Evolutionary conservation across 306 rosid species (phyloP), one percentile per base, ranked within the genome.

Genomic region (Parietaria judaica): DNA sequence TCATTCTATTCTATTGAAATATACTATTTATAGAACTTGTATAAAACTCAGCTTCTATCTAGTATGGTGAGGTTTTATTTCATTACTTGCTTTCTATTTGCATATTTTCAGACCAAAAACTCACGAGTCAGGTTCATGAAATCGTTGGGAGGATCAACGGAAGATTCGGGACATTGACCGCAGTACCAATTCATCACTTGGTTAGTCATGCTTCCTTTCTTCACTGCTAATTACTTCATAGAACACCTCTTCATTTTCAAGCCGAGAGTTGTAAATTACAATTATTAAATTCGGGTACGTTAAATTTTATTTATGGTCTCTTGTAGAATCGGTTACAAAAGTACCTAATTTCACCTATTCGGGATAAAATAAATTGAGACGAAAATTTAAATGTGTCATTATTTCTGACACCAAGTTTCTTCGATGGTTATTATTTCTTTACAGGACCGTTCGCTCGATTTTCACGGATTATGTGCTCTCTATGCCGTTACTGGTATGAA

Each of bases 81-180:
- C 78, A 43, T 61, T 60, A n/a, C 61, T 36, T 55, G 16, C 53
- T 57, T 50, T 63, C 36, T 61, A 48, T 75, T 58, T 79, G 60
- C 76, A 65, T 81, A 65, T 72, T n/a, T 60, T 63, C 95, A 89
- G 97, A 89, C 73, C 97, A 89, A 67, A 89, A 89, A 72, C 91
- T 89, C 35, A 89, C 97, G 49, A 89, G 97, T 70, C 95, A 89
- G 79, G 97, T 89, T 67, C 97, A 89, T 84, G 97, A 89, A 79
- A 86, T 89, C 72, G 95, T 89, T 74, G 95, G 97, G 36, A 89
- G 97, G 67, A 89, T 89, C 56, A 89, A 89, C 74, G 97, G 97
- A 36, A 76, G 95, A 76, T 89, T 89, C 55, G 97, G 97, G 69
- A 51, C 87, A 34, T 67, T 89, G 75, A 76, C 81, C 31, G 67